Evolutionary conservation across 78 protist genomes (phyloP).

Genomic region (Acrasis kona): DNA sequence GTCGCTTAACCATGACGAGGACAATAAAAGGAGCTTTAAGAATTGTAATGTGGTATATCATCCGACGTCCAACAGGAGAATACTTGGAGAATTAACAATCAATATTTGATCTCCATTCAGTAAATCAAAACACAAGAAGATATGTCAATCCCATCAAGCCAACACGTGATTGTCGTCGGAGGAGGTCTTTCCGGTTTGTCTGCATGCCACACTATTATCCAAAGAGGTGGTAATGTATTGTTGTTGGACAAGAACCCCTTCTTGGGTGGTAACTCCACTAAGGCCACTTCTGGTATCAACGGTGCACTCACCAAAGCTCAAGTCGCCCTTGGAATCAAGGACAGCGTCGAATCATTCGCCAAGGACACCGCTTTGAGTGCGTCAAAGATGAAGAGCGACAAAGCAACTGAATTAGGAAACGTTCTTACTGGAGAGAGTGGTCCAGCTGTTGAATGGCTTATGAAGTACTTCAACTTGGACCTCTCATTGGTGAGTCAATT

Average conservation of each 20-base stretch:
- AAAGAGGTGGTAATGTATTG: slow-evolving; percentile 29
- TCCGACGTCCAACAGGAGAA: too few species aligned
- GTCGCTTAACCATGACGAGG: too few species aligned
- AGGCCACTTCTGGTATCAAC: slow-evolving; percentile 77
- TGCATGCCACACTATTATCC: slow-evolving; percentile 20
- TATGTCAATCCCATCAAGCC: background rate
- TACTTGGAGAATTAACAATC: too few species aligned
- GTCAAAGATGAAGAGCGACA: slow-evolving; percentile 23
- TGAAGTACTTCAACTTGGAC: slow-evolving; percentile 16
- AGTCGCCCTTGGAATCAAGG: slow-evolving; percentile 3
- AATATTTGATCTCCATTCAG: too few species aligned
- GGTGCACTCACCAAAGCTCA: slow-evolving; percentile 50
- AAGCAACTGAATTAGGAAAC: background rate
- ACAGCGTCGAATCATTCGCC: slow-evolving; percentile 19
- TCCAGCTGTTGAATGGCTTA: slow-evolving; percentile 22
- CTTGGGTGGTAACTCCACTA: slow-evolving; percentile 65
- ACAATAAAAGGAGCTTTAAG: too few species aligned
- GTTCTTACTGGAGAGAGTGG: background rate
- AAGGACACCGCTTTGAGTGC: slow-evolving; percentile 34
- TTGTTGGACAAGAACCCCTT: slow-evolving; percentile 36
- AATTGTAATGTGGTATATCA: too few species aligned
- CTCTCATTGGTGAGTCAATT: background rate
- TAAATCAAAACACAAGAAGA: too few species aligned
- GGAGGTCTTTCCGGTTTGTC: slow-evolving; percentile 36
- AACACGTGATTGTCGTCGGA: slow-evolving; percentile 33